A percentile compares a stretch with the other conserved stretches of the same genome.
Evolutionary conservation across 495 filamentous ascomycete genomes (phyloP).

Genomic region (Corynascus novoguineensis): DNA sequence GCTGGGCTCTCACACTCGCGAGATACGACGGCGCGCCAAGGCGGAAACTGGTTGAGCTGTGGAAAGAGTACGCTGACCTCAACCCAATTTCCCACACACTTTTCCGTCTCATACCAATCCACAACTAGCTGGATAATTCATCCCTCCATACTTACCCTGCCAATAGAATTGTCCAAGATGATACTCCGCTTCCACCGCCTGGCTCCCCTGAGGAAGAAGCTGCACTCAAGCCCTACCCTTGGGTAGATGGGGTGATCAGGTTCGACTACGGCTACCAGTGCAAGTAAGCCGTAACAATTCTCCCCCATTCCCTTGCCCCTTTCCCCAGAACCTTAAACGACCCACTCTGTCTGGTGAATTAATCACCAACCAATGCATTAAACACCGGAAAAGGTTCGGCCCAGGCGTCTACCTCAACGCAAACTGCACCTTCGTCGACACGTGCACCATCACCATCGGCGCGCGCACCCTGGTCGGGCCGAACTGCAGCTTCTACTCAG

Average conservation of each 20-base stretch:
- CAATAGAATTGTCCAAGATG: conserved; percentile 53
- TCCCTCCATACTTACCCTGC: background rate
- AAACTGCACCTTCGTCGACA: conserved; percentile 72
- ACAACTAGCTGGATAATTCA: background rate
- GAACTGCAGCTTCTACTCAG: conserved; percentile 67
- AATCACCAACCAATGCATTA: background rate
- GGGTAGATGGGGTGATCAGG: conserved; percentile 64
- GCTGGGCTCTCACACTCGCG: conserved; percentile 53
- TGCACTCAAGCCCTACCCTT: conserved; percentile 57
- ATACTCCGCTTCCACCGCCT: conserved; percentile 55
- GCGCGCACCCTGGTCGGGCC: conserved; percentile 75
- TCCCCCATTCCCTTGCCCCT: background rate
- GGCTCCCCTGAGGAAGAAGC: conserved; percentile 55
- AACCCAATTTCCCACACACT: background rate
- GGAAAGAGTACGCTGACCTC: conserved; percentile 62
- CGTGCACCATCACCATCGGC: conserved; percentile 69
- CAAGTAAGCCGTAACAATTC: conserved; percentile 37
- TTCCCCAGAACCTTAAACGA: background rate
- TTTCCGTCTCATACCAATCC: background rate
- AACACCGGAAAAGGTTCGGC: conserved; percentile 42
- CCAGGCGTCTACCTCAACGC: conserved; percentile 70
- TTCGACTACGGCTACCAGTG: conserved; percentile 76
- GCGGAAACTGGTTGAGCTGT: conserved; percentile 58
- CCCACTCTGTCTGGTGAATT: conserved; percentile 20
- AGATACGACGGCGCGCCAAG: conserved; percentile 47